Evolutionary conservation across 2,329 filamentous ascomycete genomes (phyloP), one percentile per base, ranked within the genome.

Genomic region (Fusarium continuum): DNA sequence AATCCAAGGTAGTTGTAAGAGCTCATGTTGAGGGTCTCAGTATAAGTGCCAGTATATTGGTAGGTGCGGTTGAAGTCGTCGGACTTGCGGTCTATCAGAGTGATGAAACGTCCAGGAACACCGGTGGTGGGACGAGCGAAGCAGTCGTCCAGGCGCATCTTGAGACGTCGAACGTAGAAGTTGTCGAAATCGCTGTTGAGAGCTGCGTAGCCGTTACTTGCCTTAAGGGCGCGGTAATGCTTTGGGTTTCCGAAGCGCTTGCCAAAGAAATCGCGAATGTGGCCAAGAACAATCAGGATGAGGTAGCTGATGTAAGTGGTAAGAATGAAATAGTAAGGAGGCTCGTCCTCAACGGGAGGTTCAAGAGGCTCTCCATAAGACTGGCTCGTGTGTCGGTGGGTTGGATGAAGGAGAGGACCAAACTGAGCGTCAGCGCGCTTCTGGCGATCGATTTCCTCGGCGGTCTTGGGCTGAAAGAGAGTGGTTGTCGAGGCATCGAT

Each of bases 1-100:
- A 99, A 99, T 36, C 95, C 95, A 20, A 99, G 91, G 75, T 99
- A 99, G 79, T 99, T 99, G 85, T 99, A 99, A 2, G 95, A 99
- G 81, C 94, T 97, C 90, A 99, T 91, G 79, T 99, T 99, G 71
- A 99, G 82, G 0, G 95, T 98, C 78, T 99, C 92, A 2, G 94
- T 98, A 56, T 87, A 90, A 41, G 92, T 96, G 55, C 95, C 95
- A 2, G 91, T 93, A 77, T 93, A 88, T 74, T 91, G 87, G 82
- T 97, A 99, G 55, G 90, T 89, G 72, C 90, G 85, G 79, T 99
- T 99, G 82, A 92, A 93, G 74, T 99, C 92, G 73, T 94, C 86
- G 4, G 93, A 96, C 70, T 87, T 90, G 73, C 95, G 92, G 77
- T 98, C 94, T 68, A 98, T 85, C 32, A 99, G 83, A 20, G 92